Evolutionary conservation across 2,329 filamentous ascomycete species (phyloP), one percentile per base, ranked within the genome.

Genomic region (Nemania sp.): DNA sequence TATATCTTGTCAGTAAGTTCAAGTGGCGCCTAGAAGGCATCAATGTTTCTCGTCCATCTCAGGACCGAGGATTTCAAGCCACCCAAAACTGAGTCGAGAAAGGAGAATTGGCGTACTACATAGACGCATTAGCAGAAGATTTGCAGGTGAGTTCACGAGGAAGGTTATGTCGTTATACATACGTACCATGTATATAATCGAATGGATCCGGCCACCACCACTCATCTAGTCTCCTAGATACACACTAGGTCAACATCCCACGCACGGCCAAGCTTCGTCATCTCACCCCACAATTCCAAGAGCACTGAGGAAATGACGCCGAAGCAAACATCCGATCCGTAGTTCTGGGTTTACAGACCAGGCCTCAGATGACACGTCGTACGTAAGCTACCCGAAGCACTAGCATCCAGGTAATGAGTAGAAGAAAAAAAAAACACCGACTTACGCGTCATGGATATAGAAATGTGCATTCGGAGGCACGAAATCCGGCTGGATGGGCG

Each of bases 391-490:
- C 41, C 6, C 32, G 26, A 38, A 38, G 22, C 43, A 41, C 27
- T 18, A 32, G 43, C 20, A 43, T 41, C n/a, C 20, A 45, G 8
- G 32, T 10, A 26, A 18, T 27, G 3, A 35, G 2, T 20, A 35
- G 26, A 43, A 41, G 29, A 1, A 32, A 43, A 41, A 38, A 1
- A 45, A 13, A 15, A 77, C 79, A 72, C 75, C 80, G 41, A 69
- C 58, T 76, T 74, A 81, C 77, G 84, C 84, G 73, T 94, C 91
- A 75, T 93, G 91, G 53, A 94, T 86, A 68, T 89, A 88, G 72
- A 94, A 94, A 69, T 89, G 87, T 15, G 93, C 90, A 70, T 94
- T 94, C 20, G 87, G 86, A 0, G 92, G 91, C 0, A 93, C 89
- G 55, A 86, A 82, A 4, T 81, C 80, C 2, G 90, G 89, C 74